A percentile compares a stretch with the other conserved stretches of the same genome.
These are phyloP conservation scores for Neoscytalidium dimidiatum DNA, from an alignment of 2,329 filamentous ascomycete species.

Conservation along the genomic window DNA sequence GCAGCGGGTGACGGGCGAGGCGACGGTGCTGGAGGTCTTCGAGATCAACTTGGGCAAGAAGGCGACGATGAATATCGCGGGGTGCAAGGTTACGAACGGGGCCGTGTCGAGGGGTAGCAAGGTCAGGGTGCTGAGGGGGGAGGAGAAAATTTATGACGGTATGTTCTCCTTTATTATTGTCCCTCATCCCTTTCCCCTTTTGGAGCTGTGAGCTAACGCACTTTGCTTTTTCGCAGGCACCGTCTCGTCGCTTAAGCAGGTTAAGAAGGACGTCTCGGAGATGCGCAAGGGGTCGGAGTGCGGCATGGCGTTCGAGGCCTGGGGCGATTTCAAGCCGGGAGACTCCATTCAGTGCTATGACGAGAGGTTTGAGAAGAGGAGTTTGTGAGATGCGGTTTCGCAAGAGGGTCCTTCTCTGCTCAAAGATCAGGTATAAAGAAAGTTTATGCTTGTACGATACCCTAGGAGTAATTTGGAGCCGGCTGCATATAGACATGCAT, in stretches of 20 bases:
- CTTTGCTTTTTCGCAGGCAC: slow-evolving; percentile 56
- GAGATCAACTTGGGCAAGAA: slow-evolving; percentile 77
- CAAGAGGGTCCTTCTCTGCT: background rate
- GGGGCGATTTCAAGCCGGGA: slow-evolving; percentile 75
- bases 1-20: slow-evolving; percentile 79
- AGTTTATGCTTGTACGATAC: no score
- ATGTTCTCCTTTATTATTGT: slow-evolving; percentile 43
- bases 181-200: background rate
- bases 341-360: slow-evolving; percentile 90
- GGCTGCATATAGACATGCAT: no score
- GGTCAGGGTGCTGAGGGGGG: slow-evolving; percentile 69
- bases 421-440: no score
- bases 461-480: no score
- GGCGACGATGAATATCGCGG: slow-evolving; percentile 74
- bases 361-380: slow-evolving; percentile 71
- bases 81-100: slow-evolving; percentile 85
- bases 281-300: slow-evolving; percentile 95
- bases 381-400: slow-evolving; percentile 32
- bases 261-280: slow-evolving; percentile 87
- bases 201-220: background rate
- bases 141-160: slow-evolving; percentile 80
- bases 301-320: slow-evolving; percentile 80
- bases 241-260: slow-evolving; percentile 80
- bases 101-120: slow-evolving; percentile 63
- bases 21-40: slow-evolving; percentile 81